Base-by-base conservation (phyloP, 2,329 filamentous ascomycete genomes). In the Cryphonectria japonica region DNA sequence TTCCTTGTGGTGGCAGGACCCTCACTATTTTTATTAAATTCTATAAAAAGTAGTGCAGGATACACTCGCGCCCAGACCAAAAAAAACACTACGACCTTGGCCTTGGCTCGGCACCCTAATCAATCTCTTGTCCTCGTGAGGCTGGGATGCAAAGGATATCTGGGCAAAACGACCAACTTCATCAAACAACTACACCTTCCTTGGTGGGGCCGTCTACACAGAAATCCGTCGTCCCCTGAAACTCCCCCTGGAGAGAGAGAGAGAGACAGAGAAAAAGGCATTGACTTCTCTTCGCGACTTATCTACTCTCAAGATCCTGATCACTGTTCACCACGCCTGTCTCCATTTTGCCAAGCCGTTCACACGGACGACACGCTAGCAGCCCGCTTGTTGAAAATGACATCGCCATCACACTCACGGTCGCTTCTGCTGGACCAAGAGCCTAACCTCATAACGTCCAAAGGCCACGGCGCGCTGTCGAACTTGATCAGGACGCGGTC, bases 371-470 rank as follows among this genome's bases (percentile, higher is more conserved):
- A 34, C 26, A 22, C 89, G 75, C 85, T 91, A 66, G 91, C 54
- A 32, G 54, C 54, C 54, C 14, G 26, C 29, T 91, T 34, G 91
- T 88, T 69, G 91, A 89, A 34, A 46, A 78, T 80, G 78, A 73
- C 73, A 16, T 77, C 77, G 32, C 75, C 75, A 43, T 71, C 64
- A 64, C 72, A 69, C 59, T 73, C 67, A 50, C 73, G 76, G 52
- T 75, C 74, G 52, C 76, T 81, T 57, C 70, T 79, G 60, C 74
- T 78, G 57, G 78, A 82, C 57, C 78, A 79, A 41, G 80, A 82
- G 76, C 82, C 93, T 52, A 84, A 85, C 50, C 89, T 91, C 7
- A 80, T 94, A 61, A 82, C 85, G 41, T 75, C 80, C 60, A 76
- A 76, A 72, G 75, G 79, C 72, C 77, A 78, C 57, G 77, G 79